Evolutionary conservation across 2,329 filamentous ascomycete species (phyloP), one percentile per base, ranked within the genome.

Genomic region (Rachicladosporium sp.): DNA sequence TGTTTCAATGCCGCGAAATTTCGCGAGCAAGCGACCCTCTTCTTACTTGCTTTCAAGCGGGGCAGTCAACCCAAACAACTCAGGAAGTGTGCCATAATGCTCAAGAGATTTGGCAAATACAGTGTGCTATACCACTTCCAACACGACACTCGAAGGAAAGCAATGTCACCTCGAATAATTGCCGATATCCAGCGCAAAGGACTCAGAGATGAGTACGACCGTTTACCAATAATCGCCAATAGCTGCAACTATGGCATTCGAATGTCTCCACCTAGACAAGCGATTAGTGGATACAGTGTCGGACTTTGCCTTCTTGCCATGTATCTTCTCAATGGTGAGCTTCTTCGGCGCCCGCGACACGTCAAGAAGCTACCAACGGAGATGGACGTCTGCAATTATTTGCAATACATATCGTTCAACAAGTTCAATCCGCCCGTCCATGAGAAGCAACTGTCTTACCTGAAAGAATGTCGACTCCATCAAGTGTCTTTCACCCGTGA

Each of bases 401-500:
- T 43, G 11, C 13, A 43, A 4, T 6, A 31, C 4, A 41, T 40
- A 6, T 35, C 42, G 2, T 37, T 41, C 27, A 19, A 35, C 23
- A 35, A 33, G 8, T 37, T 41, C 12, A 23, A 38, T 21, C 42
- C 42, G 3, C 42, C 42, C 6, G 34, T 37, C 8, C 6, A 10
- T 4, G 3, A 6, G 10, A 37, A 29, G 12, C 3, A 37, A 13
- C 21, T 41, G 10, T 21, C 37, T 1, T 41, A 33, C 13, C 15
- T 43, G 34, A 41, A 43, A 21, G 12, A 29, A 9, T 43, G 42
- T 30, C 42, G 42, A 4, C 23, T 41, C 7, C 15, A 13, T 2
- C 2, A 29, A 11, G 30, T 31, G 10, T n/a, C 10, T 10, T 36
- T 41, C 10, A 6, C 9, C n/a, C 12, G 10, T 6, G 11, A 19